Conservation (phyloP, 1,139 yeast genomes). For the Zhuliangozyma blackwelliae region DNA sequence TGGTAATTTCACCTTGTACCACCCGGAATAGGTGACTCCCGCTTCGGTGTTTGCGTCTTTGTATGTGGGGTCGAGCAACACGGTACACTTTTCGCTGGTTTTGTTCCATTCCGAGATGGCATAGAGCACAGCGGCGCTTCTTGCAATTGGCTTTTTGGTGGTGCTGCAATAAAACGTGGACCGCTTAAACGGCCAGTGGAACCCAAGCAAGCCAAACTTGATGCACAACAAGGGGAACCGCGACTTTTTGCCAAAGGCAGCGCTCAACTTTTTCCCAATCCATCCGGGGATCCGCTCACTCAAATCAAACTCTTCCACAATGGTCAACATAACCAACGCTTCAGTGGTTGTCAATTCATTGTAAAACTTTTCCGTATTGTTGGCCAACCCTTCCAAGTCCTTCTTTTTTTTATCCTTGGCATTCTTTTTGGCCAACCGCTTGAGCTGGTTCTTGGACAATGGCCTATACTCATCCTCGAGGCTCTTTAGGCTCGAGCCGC, state of each 20-base stretch:
- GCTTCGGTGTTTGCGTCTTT: constrained; percentile 28
- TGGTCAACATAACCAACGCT: constrained; percentile 35
- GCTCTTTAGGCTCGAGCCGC: constrained; percentile 8
- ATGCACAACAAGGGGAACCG: constrained; percentile 27
- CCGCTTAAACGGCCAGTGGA: constrained; percentile 47
- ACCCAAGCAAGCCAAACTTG: constrained; percentile 37
- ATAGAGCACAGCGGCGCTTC: constrained; percentile 36
- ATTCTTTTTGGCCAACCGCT: constrained; percentile 27
- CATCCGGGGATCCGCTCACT: constrained; percentile 27
- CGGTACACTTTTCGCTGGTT: constrained; percentile 22
- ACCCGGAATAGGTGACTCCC: constrained; percentile 36
- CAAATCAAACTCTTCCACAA: constrained; percentile 33
- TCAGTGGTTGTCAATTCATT: constrained; percentile 34
- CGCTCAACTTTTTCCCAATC: constrained; percentile 20
- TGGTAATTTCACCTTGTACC: constrained; percentile 33
- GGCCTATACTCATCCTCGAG: constrained; percentile 15
- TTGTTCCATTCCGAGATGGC: constrained; percentile 36
- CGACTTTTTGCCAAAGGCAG: constrained; percentile 27
- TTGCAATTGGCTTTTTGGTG: constrained; percentile 36
- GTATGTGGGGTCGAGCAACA: constrained; percentile 37
- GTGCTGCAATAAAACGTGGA: constrained; percentile 35
- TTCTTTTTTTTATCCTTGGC: constrained; percentile 10
- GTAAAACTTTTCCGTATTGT: constrained; percentile 21
- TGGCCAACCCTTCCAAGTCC: constrained; percentile 12
- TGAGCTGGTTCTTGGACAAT: constrained; percentile 34